Evolutionary conservation across 768 basidiomycete species (phyloP).

Genomic region (Hebeloma cylindrosporum): DNA sequence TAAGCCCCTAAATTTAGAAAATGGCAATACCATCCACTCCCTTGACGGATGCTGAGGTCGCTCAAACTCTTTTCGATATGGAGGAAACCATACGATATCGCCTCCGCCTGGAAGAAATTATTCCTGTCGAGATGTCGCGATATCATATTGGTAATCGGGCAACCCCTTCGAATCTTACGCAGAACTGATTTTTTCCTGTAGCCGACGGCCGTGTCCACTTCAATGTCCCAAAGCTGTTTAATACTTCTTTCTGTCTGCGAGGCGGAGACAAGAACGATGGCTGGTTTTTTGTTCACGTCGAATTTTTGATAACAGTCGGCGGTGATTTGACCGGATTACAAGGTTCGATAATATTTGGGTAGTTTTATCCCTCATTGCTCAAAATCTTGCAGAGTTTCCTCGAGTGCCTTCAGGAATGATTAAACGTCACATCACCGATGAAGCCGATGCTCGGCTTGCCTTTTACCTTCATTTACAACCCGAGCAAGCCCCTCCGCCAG

Average conservation of each 20-base stretch:
- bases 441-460: constrained; percentile 67
- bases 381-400: constrained; percentile 60
- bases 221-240: constrained; percentile 69
- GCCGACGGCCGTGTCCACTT: constrained; percentile 82
- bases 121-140: constrained; percentile 79
- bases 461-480: constrained; percentile 57
- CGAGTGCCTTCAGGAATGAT: constrained; percentile 60
- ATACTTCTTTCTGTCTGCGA: constrained; percentile 69
- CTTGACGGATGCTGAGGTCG: constrained; percentile 65
- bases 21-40: constrained; percentile 62
- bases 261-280: constrained; percentile 69
- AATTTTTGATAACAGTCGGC: constrained; percentile 71
- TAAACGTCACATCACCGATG: constrained; percentile 68
- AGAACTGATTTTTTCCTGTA: constrained; percentile 29
- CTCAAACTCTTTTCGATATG: constrained; percentile 65
- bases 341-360: constrained; percentile 39
- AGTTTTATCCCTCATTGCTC: not conserved
- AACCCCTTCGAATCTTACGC: constrained; percentile 3
- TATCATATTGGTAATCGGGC: constrained; percentile 57
- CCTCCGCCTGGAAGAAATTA: constrained; percentile 72
- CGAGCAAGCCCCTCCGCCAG: constrained; percentile 39
- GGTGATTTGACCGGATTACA: constrained; percentile 73
- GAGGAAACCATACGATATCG: constrained; percentile 80
- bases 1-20: constrained; percentile 50
- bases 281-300: constrained; percentile 84